Conservation (phyloP, 129 eudicot genomes). For the sunflower (Helianthus annuus) region DNA sequence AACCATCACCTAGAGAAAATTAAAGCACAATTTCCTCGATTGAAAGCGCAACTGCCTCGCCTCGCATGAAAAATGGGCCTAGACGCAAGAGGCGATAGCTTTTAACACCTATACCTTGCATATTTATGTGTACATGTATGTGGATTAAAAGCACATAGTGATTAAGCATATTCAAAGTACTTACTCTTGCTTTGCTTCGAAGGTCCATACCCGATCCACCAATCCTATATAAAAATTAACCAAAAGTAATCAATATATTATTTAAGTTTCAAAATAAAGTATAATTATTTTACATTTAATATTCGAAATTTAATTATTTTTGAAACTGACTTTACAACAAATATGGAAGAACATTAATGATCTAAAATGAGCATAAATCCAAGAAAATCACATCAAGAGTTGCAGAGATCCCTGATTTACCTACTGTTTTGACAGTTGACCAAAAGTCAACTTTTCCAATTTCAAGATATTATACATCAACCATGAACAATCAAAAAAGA, state of each 20-base stretch:
- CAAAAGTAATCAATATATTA: background rate
- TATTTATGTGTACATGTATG: no score
- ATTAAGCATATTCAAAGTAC: background rate
- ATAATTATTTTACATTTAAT: background rate
- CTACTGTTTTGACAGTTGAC: conserved; percentile 20
- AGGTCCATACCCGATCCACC: conserved; percentile 93
- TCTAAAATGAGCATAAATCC: background rate
- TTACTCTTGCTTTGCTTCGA: conserved; percentile 96
- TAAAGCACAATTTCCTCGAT: no score
- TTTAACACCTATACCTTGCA: no score
- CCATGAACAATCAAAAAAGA: conserved; percentile 13
- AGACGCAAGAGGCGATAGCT: no score
- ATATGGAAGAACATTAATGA: background rate
- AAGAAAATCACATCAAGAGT: background rate
- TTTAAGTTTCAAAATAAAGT: background rate
- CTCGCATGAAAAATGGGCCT: no score
- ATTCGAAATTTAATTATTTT: conserved; percentile 3
- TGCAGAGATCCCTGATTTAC: conserved; percentile 10
- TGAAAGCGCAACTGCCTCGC: no score
- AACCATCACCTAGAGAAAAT: no score
- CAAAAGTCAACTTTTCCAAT: conserved; percentile 24
- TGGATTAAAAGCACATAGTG: no score
- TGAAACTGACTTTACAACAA: conserved; percentile 5
- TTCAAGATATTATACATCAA: conserved; percentile 15
- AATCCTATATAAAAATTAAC: conserved; percentile 49